A percentile compares a stretch with the other conserved stretches of the same genome.
Conservation (phyloP, 495 filamentous ascomycete genomes). For the Penicillium ucsense region DNA sequence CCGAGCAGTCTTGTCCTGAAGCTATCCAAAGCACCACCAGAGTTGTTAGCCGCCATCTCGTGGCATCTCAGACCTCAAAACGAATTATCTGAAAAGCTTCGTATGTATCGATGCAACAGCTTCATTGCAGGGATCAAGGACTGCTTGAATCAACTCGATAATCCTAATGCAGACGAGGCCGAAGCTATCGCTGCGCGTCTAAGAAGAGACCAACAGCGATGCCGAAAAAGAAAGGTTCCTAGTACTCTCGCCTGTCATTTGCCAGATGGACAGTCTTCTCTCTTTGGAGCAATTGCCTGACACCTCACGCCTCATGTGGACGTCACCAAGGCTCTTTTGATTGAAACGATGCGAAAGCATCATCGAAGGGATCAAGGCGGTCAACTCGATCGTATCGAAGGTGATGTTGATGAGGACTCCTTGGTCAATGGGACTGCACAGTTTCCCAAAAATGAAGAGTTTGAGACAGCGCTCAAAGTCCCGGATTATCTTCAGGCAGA, state of each 20-base stretch:
- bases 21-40: background rate
- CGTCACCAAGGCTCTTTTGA: constrained; percentile 5
- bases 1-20: background rate
- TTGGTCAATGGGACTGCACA: background rate
- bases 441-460: constrained; percentile 16
- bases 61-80: background rate
- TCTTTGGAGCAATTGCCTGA: constrained; percentile 12
- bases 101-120: background rate
- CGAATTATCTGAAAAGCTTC: background rate
- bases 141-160: background rate
- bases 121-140: background rate
- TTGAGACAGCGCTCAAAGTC: constrained; percentile 20
- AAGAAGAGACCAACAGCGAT: constrained; percentile 16
- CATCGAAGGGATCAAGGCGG: constrained; percentile 18
- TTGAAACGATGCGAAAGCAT: constrained; percentile 17
- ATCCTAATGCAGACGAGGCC: background rate
- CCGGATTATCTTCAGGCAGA: constrained; percentile 13
- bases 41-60: background rate
- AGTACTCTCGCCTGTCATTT: constrained; percentile 14
- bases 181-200: constrained; percentile 5
- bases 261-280: constrained; percentile 3
- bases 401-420: background rate
- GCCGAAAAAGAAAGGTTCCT: constrained; percentile 12
- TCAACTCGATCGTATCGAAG: constrained; percentile 13
- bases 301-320: constrained; percentile 13